phyloP scores from a whole-genome alignment of 163 green algal species.

The Chloromonas sp. region DNA sequence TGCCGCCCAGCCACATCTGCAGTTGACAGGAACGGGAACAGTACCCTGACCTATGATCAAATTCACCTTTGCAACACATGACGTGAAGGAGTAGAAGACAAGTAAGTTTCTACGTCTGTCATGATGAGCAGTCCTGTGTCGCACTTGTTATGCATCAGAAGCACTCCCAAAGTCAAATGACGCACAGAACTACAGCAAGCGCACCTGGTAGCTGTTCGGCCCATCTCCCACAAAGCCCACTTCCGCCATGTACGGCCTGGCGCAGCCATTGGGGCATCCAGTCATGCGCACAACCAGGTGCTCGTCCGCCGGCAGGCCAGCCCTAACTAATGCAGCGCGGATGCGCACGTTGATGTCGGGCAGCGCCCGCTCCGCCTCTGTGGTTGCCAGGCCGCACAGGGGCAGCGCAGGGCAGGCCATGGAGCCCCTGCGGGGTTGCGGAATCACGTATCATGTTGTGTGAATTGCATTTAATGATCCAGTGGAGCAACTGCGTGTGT shows the following conservation, averaged over 20 bases:
- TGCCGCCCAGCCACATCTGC: slow-evolving; percentile 90
- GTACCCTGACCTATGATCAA: background rate
- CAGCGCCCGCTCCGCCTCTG: slow-evolving; percentile 90
- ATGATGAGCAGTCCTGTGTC: background rate
- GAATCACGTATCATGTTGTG: too few species aligned
- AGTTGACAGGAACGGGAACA: background rate
- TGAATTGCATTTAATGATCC: too few species aligned
- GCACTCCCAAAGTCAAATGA: background rate
- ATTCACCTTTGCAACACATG: background rate
- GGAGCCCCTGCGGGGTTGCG: slow-evolving; percentile 33
- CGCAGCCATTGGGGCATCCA: slow-evolving; percentile 98
- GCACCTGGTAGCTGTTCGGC: slow-evolving; percentile 89
- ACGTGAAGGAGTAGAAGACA: background rate
- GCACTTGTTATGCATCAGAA: background rate
- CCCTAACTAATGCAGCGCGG: slow-evolving; percentile 58
- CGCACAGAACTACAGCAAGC: background rate
- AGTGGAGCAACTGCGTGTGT: too few species aligned
- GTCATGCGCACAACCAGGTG: slow-evolving; percentile 85
- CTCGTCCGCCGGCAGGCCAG: slow-evolving; percentile 27
- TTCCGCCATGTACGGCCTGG: slow-evolving; percentile 98
- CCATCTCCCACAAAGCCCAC: slow-evolving; percentile 97
- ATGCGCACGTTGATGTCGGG: slow-evolving; percentile 88
- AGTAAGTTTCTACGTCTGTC: background rate
- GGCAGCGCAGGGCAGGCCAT: slow-evolving; percentile 99
- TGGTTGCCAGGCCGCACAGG: slow-evolving; percentile 95